These are phyloP conservation scores for Ogataea paradorogensis DNA, from an alignment of 805 yeast species.

Conservation along the genomic window DNA sequence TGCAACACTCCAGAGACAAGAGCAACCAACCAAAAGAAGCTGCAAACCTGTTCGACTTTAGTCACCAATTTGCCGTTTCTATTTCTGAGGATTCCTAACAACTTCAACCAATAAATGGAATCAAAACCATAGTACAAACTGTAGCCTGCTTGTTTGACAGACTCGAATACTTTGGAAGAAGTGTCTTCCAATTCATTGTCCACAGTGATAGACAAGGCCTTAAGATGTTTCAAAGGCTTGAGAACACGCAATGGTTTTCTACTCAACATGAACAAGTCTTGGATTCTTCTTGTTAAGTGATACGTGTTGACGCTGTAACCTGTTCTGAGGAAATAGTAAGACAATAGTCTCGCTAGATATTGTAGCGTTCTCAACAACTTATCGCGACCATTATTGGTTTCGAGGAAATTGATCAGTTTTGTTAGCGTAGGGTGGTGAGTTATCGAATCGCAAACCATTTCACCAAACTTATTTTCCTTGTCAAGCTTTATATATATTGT, in stretches of 20 bases:
- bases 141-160: slow-evolving; percentile 57
- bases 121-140: slow-evolving; percentile 64
- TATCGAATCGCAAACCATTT: slow-evolving; percentile 65
- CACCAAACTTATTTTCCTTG: neutral
- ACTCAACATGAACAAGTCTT: slow-evolving; percentile 59
- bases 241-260: slow-evolving; percentile 84
- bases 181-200: slow-evolving; percentile 71
- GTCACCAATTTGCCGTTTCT: slow-evolving; percentile 31
- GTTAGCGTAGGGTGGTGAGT: slow-evolving; percentile 71
- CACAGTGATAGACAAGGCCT: slow-evolving; percentile 62
- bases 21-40: slow-evolving; percentile 76
- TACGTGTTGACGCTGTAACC: slow-evolving; percentile 51
- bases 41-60: slow-evolving; percentile 54
- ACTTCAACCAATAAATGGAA: slow-evolving; percentile 57
- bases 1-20: slow-evolving; percentile 60
- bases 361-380: slow-evolving; percentile 76
- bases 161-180: slow-evolving; percentile 47
- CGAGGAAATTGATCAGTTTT: slow-evolving; percentile 61
- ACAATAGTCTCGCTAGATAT: slow-evolving; percentile 71
- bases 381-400: slow-evolving; percentile 70
- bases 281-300: slow-evolving; percentile 51
- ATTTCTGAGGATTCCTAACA: slow-evolving; percentile 52
- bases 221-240: slow-evolving; percentile 73
- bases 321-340: slow-evolving; percentile 53
- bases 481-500: slow-evolving; percentile 3